These are phyloP conservation scores for Colletotrichum chlorophyti DNA, from an alignment of 2,329 filamentous ascomycete genomes.

Conservation along the genomic window DNA sequence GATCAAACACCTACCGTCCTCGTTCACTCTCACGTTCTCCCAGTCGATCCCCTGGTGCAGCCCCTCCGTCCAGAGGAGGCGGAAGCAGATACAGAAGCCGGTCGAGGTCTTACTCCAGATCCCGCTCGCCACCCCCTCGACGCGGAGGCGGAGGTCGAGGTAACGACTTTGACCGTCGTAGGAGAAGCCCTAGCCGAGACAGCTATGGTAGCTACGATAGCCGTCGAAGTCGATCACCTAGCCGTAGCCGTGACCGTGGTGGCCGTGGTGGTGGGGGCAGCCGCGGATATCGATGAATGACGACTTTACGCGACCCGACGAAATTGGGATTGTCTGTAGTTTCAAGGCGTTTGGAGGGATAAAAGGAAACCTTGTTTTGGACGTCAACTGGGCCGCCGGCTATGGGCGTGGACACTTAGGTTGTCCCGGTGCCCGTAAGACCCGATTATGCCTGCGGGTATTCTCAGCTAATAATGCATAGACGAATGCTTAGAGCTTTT, in stretches of 20 bases:
- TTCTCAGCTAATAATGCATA: conserved; percentile 24
- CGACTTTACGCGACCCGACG: not conserved
- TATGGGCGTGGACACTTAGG: conserved; percentile 18
- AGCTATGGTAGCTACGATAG: conserved; percentile 51
- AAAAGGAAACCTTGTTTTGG: conserved; percentile 15
- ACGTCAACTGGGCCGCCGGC: not conserved
- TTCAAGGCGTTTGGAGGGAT: conserved; percentile 23
- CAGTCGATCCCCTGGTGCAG: conserved; percentile 45
- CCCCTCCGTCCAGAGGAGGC: conserved; percentile 37
- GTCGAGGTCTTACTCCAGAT: conserved; percentile 54
- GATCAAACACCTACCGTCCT: conserved; percentile 69
- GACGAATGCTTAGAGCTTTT: conserved; percentile 12
- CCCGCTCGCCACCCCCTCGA: conserved; percentile 46
- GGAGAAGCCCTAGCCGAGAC: conserved; percentile 36
- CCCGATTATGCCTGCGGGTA: conserved; percentile 13
- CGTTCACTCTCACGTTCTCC: conserved; percentile 59
- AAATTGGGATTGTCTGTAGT: conserved; percentile 1
- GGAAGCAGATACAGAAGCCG: conserved; percentile 52
- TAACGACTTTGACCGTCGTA: conserved; percentile 37
- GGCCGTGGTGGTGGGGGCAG: conserved; percentile 1
- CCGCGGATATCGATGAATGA: conserved; percentile 18
- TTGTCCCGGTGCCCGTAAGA: conserved; percentile 27
- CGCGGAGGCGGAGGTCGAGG: conserved; percentile 38
- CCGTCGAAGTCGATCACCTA: conserved; percentile 34
- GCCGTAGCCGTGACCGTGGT: conserved; percentile 18